A percentile compares a stretch with the other conserved stretches of the same genome.
Evolutionary conservation across 345 rosid genomes (phyloP).

Genomic region (Durio zibethinus): DNA sequence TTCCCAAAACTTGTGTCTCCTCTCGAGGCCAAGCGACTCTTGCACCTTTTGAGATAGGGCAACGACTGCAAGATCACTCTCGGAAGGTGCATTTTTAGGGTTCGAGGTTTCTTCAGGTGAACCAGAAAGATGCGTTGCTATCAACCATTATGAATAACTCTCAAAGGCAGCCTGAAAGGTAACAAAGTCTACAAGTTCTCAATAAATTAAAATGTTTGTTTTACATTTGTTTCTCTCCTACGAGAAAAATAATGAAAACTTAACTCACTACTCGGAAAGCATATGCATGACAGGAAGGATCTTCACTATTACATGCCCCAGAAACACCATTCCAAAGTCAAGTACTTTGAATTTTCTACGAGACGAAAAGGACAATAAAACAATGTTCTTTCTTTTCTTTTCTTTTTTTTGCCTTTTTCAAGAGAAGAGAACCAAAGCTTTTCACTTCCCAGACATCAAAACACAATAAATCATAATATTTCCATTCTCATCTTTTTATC

Average conservation of each 20-base stretch:
- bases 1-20: slow-evolving; percentile 88
- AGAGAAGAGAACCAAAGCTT: neutral
- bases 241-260: neutral
- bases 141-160: slow-evolving; percentile 43
- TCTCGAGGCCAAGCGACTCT: slow-evolving; percentile 48
- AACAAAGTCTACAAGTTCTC: neutral
- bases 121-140: slow-evolving; percentile 42
- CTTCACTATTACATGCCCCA: neutral
- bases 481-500: neutral
- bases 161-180: slow-evolving; percentile 6
- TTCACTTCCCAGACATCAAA: neutral
- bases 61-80: slow-evolving; percentile 56
- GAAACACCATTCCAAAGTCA: neutral
- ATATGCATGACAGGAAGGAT: neutral
- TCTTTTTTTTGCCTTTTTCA: neutral
- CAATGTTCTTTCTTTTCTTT: neutral
- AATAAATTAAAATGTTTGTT: neutral
- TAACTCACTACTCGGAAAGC: neutral
- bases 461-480: neutral
- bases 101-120: slow-evolving; percentile 48
- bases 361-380: neutral
- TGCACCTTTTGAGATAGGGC: slow-evolving; percentile 55
- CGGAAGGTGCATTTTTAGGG: slow-evolving; percentile 28
- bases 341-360: neutral
- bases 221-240: neutral